phyloP scores from a whole-genome alignment of 441 rosid species.

The Cnidoscolus chayamansa region DNA sequence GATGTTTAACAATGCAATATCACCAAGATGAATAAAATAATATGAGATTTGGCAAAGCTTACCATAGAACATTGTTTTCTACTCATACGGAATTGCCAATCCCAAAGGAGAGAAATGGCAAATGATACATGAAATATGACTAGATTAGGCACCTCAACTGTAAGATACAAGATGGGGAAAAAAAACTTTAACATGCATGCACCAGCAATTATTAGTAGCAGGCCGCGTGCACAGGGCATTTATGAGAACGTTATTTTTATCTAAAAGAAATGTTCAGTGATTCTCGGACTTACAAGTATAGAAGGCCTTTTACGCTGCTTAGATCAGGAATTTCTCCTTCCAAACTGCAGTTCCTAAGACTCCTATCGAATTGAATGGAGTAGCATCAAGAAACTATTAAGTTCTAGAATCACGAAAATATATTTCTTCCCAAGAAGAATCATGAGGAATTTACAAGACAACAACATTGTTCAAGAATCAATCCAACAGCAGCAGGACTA shows the following conservation, averaged over 20 bases:
- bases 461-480: too few species aligned
- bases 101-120: not conserved
- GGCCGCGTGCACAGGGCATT: not conserved
- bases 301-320: slow-evolving; percentile 32
- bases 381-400: not conserved
- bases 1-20: not conserved
- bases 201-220: not conserved
- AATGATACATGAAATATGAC: not conserved
- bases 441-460: not conserved
- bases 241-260: not conserved
- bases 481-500: too few species aligned
- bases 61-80: not conserved
- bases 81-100: not conserved
- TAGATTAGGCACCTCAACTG: not conserved
- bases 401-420: not conserved
- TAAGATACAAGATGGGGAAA: not conserved
- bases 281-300: slow-evolving; percentile 37
- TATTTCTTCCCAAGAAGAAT: not conserved
- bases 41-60: not conserved
- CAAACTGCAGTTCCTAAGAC: slow-evolving; percentile 52
- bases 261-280: not conserved
- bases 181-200: not conserved
- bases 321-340: slow-evolving; percentile 50
- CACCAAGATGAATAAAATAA: not conserved
- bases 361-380: slow-evolving; percentile 31